Conservation (phyloP, 768 basidiomycete genomes). For the Leccinum arenicola region DNA sequence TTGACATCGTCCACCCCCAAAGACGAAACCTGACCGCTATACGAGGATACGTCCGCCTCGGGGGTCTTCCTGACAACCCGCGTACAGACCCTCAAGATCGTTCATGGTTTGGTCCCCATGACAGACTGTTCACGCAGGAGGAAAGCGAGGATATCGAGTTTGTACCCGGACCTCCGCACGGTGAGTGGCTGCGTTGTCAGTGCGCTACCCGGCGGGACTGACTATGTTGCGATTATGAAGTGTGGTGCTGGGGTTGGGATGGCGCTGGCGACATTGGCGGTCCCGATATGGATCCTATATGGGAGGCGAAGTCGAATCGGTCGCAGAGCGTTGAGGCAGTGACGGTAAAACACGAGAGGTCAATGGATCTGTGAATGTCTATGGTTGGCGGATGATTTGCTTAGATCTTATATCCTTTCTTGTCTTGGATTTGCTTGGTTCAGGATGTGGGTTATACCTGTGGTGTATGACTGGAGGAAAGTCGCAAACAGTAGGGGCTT, state of each 20-base stretch:
- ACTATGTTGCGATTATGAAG: slow-evolving; percentile 39
- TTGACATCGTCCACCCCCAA: slow-evolving; percentile 88
- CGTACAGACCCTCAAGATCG: slow-evolving; percentile 96
- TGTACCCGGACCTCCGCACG: slow-evolving; percentile 77
- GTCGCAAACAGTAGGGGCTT: slow-evolving; percentile 32
- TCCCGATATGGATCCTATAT: slow-evolving; percentile 96
- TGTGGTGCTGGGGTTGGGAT: slow-evolving; percentile 99
- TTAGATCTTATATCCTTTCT: slow-evolving; percentile 12
- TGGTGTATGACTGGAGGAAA: background rate
- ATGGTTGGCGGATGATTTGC: background rate
- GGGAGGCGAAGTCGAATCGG: slow-evolving; percentile 80
- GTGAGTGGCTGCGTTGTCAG: slow-evolving; percentile 38
- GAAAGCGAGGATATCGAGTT: slow-evolving; percentile 80
- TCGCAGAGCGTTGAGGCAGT: slow-evolving; percentile 59
- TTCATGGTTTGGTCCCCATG: slow-evolving; percentile 98
- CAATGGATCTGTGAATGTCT: slow-evolving; percentile 23
- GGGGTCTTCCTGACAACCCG: slow-evolving; percentile 95
- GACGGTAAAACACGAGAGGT: slow-evolving; percentile 65
- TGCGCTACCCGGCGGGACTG: background rate
- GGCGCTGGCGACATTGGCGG: slow-evolving; percentile 97
- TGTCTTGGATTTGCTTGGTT: background rate
- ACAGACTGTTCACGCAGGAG: slow-evolving; percentile 87
- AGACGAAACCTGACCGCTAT: slow-evolving; percentile 95
- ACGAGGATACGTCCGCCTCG: slow-evolving; percentile 88
- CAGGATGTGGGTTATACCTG: background rate